These are phyloP conservation scores for Bimuria novae-zelandiae DNA, from an alignment of 2,329 filamentous ascomycete genomes.

Conservation along the genomic window DNA sequence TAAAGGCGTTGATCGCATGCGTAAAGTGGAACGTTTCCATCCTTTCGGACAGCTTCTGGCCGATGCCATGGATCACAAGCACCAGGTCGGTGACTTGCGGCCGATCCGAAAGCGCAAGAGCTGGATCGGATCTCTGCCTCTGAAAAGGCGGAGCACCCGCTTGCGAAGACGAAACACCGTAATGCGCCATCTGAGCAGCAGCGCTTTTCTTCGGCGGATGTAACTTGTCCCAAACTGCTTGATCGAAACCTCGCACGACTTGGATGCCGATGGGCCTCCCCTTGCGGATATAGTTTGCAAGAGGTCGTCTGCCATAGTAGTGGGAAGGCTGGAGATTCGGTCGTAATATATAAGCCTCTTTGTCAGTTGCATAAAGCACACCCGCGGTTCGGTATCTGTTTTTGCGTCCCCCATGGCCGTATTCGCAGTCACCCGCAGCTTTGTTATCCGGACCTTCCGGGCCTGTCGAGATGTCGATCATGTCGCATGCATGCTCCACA, in stretches of 20 bases:
- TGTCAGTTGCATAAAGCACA: constrained; percentile 82
- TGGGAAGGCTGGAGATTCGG: constrained; percentile 82
- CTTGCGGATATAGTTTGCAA: constrained; percentile 80
- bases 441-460: constrained; percentile 54
- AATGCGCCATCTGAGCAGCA: constrained; percentile 48
- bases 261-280: constrained; percentile 81
- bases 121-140: constrained; percentile 55
- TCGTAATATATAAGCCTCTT: constrained; percentile 81
- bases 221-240: constrained; percentile 73
- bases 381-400: constrained; percentile 73
- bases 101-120: constrained; percentile 66
- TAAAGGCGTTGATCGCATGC: constrained; percentile 89
- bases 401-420: constrained; percentile 54
- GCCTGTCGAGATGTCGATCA: constrained; percentile 55
- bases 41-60: constrained; percentile 91
- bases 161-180: constrained; percentile 52
- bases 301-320: constrained; percentile 79
- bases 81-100: constrained; percentile 84
- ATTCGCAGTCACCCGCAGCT: constrained; percentile 49
- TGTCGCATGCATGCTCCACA: constrained; percentile 52
- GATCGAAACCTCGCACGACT: constrained; percentile 88
- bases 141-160: constrained; percentile 48
- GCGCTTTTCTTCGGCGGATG: constrained; percentile 59
- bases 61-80: constrained; percentile 92
- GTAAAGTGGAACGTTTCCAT: constrained; percentile 98